These are phyloP conservation scores for Arctium minus DNA, from an alignment of 129 eudicot genomes.

Conservation along the genomic window DNA sequence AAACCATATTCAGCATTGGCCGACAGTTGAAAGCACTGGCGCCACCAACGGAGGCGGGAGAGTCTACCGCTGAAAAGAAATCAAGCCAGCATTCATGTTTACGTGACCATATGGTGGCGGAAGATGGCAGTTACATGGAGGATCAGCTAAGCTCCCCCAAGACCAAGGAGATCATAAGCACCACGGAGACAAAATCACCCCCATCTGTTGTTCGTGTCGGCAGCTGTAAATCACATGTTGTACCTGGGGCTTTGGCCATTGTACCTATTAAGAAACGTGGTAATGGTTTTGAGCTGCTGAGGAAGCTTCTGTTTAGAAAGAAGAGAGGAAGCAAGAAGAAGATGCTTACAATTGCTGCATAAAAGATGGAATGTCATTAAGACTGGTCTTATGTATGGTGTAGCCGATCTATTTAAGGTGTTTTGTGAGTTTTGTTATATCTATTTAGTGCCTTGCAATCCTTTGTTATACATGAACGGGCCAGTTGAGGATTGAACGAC, in stretches of 20 bases:
- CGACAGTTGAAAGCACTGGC: conserved; percentile 71
- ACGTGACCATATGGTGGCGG: conserved; percentile 71
- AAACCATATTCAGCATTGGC: conserved; percentile 69
- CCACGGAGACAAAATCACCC: conserved; percentile 22
- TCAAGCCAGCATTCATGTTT: conserved; percentile 45
- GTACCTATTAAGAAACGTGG: conserved; percentile 51
- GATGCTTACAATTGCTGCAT: conserved; percentile 34
- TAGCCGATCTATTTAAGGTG: background rate
- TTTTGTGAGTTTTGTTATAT: conserved; percentile 22
- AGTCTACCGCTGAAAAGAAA: conserved; percentile 21
- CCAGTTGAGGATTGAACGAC: too few species aligned
- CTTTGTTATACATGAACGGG: background rate
- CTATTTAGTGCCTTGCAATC: background rate
- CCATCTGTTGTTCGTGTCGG: conserved; percentile 26
- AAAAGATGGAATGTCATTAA: background rate
- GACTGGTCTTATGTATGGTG: conserved; percentile 14
- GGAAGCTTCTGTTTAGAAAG: conserved; percentile 61
- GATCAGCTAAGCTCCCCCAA: conserved; percentile 36
- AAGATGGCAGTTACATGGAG: conserved; percentile 36
- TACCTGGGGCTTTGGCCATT: conserved; percentile 54
- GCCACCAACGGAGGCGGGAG: conserved; percentile 32
- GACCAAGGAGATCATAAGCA: conserved; percentile 44
- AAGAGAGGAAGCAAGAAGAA: conserved; percentile 59
- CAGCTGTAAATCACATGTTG: conserved; percentile 26
- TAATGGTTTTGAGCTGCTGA: conserved; percentile 60